A percentile compares a stretch with the other conserved stretches of the same genome.
Conservation (phyloP, 371 early-diverging fungal genomes). For the Amoeboaphelidium protococcarum region DNA sequence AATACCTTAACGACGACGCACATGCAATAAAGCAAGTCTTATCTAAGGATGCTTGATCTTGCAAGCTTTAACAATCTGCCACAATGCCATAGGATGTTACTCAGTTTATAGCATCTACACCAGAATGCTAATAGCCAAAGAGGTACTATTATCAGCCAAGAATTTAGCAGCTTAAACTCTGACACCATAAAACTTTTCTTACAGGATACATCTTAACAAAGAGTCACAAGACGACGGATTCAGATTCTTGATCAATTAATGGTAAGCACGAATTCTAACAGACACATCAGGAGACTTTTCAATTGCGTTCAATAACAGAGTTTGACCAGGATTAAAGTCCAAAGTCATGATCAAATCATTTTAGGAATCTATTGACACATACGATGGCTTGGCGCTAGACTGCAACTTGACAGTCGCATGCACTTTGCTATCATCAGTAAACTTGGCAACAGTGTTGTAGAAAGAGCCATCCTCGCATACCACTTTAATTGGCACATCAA, state of each 20-base stretch:
- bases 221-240: slow-evolving; percentile 13
- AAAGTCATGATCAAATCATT: slow-evolving; percentile 14
- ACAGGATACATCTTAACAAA: slow-evolving; percentile 8
- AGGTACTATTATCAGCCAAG: slow-evolving; percentile 12
- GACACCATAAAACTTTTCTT: slow-evolving; percentile 21
- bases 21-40: slow-evolving; percentile 11
- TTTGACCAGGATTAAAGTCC: slow-evolving; percentile 19
- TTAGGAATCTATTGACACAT: slow-evolving; percentile 23
- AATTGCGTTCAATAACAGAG: slow-evolving; percentile 16
- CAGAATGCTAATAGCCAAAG: slow-evolving; percentile 14
- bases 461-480: slow-evolving; percentile 10
- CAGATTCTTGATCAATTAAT: slow-evolving; percentile 16
- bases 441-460: slow-evolving; percentile 7
- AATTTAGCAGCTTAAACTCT: slow-evolving; percentile 13
- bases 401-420: slow-evolving; percentile 5
- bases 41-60: slow-evolving; percentile 11
- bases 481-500: slow-evolving; percentile 20
- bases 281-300: slow-evolving; percentile 9
- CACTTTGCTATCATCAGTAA: slow-evolving; percentile 4
- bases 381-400: slow-evolving; percentile 8
- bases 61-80: slow-evolving; percentile 5
- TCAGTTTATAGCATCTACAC: slow-evolving; percentile 16
- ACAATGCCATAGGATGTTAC: slow-evolving; percentile 13
- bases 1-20: slow-evolving; percentile 8
- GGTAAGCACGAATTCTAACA: slow-evolving; percentile 17